A percentile compares a stretch with the other conserved stretches of the same genome.
Evolutionary conservation across 108 stramenopile species (phyloP).

Genomic region (Nitzschia sp.): DNA sequence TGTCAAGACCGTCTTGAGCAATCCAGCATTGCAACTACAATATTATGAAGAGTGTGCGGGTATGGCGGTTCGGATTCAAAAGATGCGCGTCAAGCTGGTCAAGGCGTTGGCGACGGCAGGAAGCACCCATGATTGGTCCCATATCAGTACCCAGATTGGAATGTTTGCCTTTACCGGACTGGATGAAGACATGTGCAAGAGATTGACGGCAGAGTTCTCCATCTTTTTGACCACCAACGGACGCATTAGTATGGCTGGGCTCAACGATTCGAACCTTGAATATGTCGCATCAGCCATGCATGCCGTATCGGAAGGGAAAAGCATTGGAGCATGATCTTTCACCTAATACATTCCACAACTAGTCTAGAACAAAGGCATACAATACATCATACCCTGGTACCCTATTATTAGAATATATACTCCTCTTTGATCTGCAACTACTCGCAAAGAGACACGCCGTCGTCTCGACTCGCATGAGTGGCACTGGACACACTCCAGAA

Average conservation of each 20-base stretch:
- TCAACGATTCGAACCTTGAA: constrained; percentile 84
- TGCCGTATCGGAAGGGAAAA: constrained; percentile 80
- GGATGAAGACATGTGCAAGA: constrained; percentile 78
- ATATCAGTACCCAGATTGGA: constrained; percentile 93
- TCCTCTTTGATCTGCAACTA: too few species aligned
- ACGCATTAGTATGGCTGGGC: constrained; percentile 92
- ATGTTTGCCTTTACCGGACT: constrained; percentile 96
- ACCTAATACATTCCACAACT: too few species aligned
- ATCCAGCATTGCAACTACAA: constrained; percentile 58
- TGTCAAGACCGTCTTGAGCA: constrained; percentile 77
- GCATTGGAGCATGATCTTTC: constrained; percentile 21
- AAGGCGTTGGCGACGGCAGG: constrained; percentile 63
- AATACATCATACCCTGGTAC: too few species aligned
- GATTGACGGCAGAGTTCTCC: constrained; percentile 67
- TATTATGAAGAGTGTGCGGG: constrained; percentile 75
- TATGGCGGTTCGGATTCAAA: constrained; percentile 87
- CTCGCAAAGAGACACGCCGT: constrained; percentile 50
- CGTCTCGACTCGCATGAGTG: constrained; percentile 43
- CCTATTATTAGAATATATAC: too few species aligned
- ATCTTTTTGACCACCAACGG: constrained; percentile 92
- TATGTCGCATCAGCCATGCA: constrained; percentile 89
- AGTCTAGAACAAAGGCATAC: too few species aligned
- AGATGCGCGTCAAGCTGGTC: constrained; percentile 75
- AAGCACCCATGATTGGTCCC: constrained; percentile 80
- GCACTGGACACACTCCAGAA: constrained; percentile 69